Base-by-base conservation (phyloP, 768 basidiomycete species). In the Mycena indigotica region DNA sequence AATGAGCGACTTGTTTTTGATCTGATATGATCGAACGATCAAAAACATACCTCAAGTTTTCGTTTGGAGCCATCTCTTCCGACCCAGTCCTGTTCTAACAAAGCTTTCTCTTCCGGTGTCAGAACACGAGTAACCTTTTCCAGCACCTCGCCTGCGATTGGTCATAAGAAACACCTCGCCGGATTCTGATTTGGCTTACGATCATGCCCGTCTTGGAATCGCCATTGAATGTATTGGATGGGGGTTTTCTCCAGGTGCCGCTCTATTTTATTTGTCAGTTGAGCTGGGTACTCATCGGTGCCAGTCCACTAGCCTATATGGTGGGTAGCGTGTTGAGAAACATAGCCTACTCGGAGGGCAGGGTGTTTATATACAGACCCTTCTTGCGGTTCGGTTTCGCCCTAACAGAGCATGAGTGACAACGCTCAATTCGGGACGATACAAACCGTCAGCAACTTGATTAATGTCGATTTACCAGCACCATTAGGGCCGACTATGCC, bases 121-220 rank as follows among this genome's bases (percentile, higher is more conserved):
- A 98, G 73, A n/a, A 85, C 85, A 58, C 96, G 93, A 3, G 93
- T 95, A 4, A 84, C 85, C 73, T 98, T 97, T 74, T 95, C 93
- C 62, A 97, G 66, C 30, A 96, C 76, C 75, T 98, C 95, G 63
- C 89, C 89, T 92, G 52, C 45, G 50, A 48, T 50, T 21, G 41
- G 50, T 58, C 55, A 58, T 39, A 54, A 46, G 53, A 35, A 23
- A 28, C 26, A 29, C 5, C 40, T 50, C 38, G 58, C 49, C 17
- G 19, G 53, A 39, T 29, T 23, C 62, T 58, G 10, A 79, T 86
- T 63, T 28, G 4, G 25, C 46, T 48, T 71, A 91, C 94, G 90
- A 80, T 98, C 95, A 73, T 96, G 91, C 49, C 95, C 96, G 72
- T 97, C 95, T 71, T 98, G 95, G 85, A 95, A 98, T 66, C 95